These are phyloP conservation scores for Leccinum disarticulatum DNA, from an alignment of 768 basidiomycete genomes.

Conservation along the genomic window DNA sequence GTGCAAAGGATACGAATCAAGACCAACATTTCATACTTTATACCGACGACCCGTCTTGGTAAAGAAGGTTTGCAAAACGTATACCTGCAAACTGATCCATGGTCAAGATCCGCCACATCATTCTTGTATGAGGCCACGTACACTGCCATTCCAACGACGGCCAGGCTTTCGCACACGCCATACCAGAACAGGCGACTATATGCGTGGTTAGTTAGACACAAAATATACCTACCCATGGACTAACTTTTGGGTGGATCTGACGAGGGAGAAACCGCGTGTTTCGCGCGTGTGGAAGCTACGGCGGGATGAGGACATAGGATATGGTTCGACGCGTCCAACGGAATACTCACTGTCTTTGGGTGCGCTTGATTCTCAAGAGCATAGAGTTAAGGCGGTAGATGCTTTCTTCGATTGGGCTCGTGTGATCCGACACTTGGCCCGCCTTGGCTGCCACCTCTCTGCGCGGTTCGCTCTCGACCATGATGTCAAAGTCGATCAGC, in stretches of 20 bases:
- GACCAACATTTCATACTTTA: conserved; percentile 60
- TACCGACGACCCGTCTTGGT: conserved; percentile 89
- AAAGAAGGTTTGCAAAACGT: conserved; percentile 94
- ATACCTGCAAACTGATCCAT: conserved; percentile 73
- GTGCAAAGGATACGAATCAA: conserved; percentile 12
- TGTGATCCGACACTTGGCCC: conserved; percentile 88
- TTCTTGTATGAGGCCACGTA: conserved; percentile 41
- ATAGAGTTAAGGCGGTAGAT: conserved; percentile 87
- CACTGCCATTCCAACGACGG: conserved; percentile 84
- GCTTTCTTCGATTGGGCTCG: conserved; percentile 91
- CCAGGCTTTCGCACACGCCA: conserved; percentile 75
- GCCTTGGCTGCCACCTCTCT: conserved; percentile 86
- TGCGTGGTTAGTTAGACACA: conserved; percentile 1
- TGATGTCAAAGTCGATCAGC: conserved; percentile 93
- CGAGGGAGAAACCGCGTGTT: conserved; percentile 90
- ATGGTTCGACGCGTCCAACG: background rate
- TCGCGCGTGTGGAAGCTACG: conserved; percentile 90
- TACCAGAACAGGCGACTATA: conserved; percentile 91
- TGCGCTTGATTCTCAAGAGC: conserved; percentile 86
- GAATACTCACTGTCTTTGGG: conserved; percentile 83
- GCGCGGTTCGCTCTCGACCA: conserved; percentile 97
- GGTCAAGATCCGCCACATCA: conserved; percentile 9
- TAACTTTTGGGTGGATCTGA: conserved; percentile 86
- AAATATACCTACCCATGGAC: conserved; percentile 6
- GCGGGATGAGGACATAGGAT: no score